phyloP scores from a whole-genome alignment of 352 stramenopile genomes.

The Pythium folliculosum region DNA sequence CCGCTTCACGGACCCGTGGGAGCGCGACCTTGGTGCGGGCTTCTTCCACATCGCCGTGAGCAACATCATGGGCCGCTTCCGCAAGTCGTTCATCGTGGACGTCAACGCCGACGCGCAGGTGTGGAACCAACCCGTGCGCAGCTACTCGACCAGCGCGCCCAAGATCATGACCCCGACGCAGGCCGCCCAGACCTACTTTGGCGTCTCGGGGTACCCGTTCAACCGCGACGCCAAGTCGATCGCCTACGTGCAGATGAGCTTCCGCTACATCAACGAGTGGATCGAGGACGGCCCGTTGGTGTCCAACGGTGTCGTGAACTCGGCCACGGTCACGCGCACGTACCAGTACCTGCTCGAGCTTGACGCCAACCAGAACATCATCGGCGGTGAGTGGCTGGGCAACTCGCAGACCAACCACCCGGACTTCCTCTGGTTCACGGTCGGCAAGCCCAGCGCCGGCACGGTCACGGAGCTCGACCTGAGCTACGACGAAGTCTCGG shows the following conservation, averaged over 20 bases:
- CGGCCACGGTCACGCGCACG: conserved; percentile 1
- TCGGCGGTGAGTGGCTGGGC: conserved; percentile 24
- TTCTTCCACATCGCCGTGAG: conserved; percentile 28
- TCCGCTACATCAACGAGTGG: conserved; percentile 19
- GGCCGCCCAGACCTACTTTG: conserved; percentile 8
- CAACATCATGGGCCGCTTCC: conserved; percentile 48
- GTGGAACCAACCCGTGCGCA: conserved; percentile 68
- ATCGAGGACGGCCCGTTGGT: conserved; percentile 14
- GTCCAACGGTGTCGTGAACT: not conserved
- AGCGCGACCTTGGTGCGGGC: conserved; percentile 51
- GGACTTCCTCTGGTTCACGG: conserved; percentile 24
- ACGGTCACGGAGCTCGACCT: conserved; percentile 7
- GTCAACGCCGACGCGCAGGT: conserved; percentile 36
- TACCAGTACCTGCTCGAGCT: conserved; percentile 25
- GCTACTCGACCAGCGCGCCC: conserved; percentile 25
- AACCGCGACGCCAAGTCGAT: conserved; percentile 17
- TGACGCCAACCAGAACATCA: conserved; percentile 16
- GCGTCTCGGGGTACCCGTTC: conserved; percentile 12
- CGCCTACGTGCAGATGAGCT: conserved; percentile 19
- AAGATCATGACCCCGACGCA: not conserved
- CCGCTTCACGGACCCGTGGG: conserved; percentile 25
- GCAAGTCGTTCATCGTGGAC: conserved; percentile 45
- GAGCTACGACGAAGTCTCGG: conserved; percentile 9
- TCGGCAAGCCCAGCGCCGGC: not conserved
- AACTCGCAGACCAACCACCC: conserved; percentile 2